These are phyloP conservation scores for Astragalus glycyphyllos DNA, from an alignment of 306 rosid genomes.

Conservation along the genomic window DNA sequence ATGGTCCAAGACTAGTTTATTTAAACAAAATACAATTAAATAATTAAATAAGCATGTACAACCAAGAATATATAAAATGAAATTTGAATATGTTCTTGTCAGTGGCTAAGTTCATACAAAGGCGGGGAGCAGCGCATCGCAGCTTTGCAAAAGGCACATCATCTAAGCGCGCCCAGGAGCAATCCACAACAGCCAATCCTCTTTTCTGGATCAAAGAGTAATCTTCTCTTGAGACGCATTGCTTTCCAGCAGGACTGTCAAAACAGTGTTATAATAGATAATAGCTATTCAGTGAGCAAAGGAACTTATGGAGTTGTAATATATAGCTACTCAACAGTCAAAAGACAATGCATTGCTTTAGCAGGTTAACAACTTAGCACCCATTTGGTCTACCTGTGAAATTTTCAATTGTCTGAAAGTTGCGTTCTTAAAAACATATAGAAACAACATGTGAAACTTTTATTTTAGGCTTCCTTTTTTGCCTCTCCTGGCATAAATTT, in stretches of 20 bases:
- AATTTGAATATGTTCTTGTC: constrained; percentile 23
- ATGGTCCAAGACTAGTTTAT: neutral
- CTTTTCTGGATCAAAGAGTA: constrained; percentile 60
- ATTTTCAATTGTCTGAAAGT: neutral
- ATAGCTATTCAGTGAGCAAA: constrained; percentile 11
- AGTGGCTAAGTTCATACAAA: constrained; percentile 63
- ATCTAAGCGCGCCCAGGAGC: constrained; percentile 96
- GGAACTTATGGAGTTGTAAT: constrained; percentile 30
- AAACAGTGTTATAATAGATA: constrained; percentile 25
- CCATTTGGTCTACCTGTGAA: constrained; percentile 23
- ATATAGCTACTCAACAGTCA: constrained; percentile 37
- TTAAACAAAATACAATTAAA: constrained; percentile 1
- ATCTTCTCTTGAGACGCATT: constrained; percentile 94
- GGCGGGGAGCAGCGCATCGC: constrained; percentile 91
- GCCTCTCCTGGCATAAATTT: constrained; percentile 10
- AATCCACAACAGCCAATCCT: constrained; percentile 97
- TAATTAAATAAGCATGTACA: constrained; percentile 14
- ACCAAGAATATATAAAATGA: neutral
- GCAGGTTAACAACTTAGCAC: constrained; percentile 23
- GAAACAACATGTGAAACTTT: constrained; percentile 12
- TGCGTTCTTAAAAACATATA: neutral
- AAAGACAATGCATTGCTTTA: constrained; percentile 25
- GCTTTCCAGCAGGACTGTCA: constrained; percentile 86
- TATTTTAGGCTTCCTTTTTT: constrained; percentile 1
- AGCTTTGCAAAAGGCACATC: constrained; percentile 91